These are phyloP conservation scores for Saccharomycopsis sp. DNA, from an alignment of 805 yeast genomes.

Conservation along the genomic window DNA sequence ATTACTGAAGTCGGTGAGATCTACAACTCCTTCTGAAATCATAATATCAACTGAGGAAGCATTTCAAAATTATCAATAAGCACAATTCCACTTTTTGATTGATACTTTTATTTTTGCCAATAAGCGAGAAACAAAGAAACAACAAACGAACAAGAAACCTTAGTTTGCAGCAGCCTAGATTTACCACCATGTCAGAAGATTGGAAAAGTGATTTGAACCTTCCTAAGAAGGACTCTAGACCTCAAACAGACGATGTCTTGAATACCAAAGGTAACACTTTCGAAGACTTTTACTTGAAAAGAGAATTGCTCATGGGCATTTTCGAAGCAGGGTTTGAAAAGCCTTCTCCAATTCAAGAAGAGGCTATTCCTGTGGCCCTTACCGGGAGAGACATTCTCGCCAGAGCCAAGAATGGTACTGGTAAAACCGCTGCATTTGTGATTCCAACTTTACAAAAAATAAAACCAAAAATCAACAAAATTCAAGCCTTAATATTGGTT, in stretches of 20 bases:
- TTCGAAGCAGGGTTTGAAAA: slow-evolving; percentile 98
- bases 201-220: slow-evolving; percentile 72
- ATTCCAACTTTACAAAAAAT: slow-evolving; percentile 87
- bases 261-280: slow-evolving; percentile 84
- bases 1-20: no score
- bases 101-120: no score
- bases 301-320: slow-evolving; percentile 95
- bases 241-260: slow-evolving; percentile 93
- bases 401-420: slow-evolving; percentile 97
- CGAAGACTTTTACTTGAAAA: slow-evolving; percentile 84
- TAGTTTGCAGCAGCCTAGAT: no score
- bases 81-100: no score
- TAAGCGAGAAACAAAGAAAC: no score
- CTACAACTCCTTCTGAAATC: no score
- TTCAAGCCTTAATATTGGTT: slow-evolving; percentile 87
- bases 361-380: slow-evolving; percentile 89
- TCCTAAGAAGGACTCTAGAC: slow-evolving; percentile 84
- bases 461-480: slow-evolving; percentile 73
- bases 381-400: slow-evolving; percentile 95
- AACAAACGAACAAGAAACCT: no score
- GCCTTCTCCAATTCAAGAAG: slow-evolving; percentile 97
- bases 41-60: no score
- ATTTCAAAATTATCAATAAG: no score
- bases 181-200: no score
- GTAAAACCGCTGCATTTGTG: slow-evolving; percentile 95